Evolutionary conservation across 768 basidiomycete genomes (phyloP), one percentile per base, ranked within the genome.

Genomic region (Naganishia friedmannii): DNA sequence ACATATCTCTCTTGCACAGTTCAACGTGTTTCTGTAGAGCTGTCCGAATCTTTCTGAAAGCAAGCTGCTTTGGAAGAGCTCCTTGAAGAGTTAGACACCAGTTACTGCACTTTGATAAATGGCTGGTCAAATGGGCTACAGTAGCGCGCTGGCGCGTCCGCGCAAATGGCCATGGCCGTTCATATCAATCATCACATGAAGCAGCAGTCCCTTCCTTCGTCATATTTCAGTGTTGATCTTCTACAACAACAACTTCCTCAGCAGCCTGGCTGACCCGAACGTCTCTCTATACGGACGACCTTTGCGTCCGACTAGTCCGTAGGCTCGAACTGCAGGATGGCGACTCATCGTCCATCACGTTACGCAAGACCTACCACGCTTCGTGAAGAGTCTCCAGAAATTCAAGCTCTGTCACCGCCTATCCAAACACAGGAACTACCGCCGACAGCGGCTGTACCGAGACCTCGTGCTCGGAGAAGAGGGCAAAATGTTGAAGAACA

Each of bases 111-210:
- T n/a, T n/a, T n/a, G n/a, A 51, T 21, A 51, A 26, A 51, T 51
- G 48, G 48, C 48, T 51, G 48, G 48, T 23, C 48, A 23, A 26
- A 3, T 12, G 45, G n/a, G n/a, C n/a, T n/a, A n/a, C n/a, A 21
- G 6, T 51, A 51, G 48, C 48, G 48, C 48, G 48, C 48, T 42
- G 48, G n/a, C 48, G 23, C 23, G 21, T 51, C 48, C 48, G 6
- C 48, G n/a, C 3, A 21, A 51, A 42, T 8, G 6, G 21, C n/a
- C 3, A 7, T 4, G 3, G 3, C 23, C 7, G n/a, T n/a, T 51
- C n/a, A 51, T 21, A 51, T 51, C 48, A 51, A 51, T 51, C 48
- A 51, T 51, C 48, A 51, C 48, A 51, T 51, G 48, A 51, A 51
- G 48, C 48, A 26, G 48, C 12, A 21, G 48, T 8, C 3, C n/a